Percentiles rank a stretch among this genome's conserved stretches.
phyloP scores from a whole-genome alignment of 2,329 filamentous ascomycete genomes.

The Ophiostoma tasmaniense region DNA sequence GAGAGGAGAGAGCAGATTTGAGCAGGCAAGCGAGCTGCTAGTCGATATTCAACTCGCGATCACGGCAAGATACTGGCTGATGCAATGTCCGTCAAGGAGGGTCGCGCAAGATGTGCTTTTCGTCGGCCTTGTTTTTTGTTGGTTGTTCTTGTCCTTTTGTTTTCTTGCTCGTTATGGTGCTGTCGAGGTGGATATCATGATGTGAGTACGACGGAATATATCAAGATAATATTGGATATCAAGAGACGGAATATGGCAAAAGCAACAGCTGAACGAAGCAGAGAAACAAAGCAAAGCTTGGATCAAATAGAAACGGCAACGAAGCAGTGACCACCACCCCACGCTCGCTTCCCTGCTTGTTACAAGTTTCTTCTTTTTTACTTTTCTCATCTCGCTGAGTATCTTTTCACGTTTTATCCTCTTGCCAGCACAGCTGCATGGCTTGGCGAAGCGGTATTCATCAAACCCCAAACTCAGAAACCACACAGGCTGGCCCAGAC shows the following conservation, averaged over 20 bases:
- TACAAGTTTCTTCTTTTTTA: not conserved
- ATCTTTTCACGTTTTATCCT: not conserved
- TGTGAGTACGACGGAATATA: not conserved
- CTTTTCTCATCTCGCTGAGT: not conserved
- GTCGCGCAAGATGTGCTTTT: not conserved
- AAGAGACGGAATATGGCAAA: not conserved
- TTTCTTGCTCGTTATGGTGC: not conserved
- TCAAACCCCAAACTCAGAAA: no score
- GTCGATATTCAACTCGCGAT: not conserved
- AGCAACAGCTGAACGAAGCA: not conserved
- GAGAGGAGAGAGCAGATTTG: not conserved
- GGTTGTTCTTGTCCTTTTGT: not conserved
- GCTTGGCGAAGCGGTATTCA: not conserved
- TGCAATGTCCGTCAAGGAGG: not conserved
- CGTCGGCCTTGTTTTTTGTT: not conserved
- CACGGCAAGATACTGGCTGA: not conserved
- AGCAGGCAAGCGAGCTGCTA: not conserved
- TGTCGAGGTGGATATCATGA: not conserved
- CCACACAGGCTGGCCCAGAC: not conserved
- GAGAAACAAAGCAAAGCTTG: not conserved
- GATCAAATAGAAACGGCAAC: not conserved
- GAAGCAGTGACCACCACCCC: not conserved
- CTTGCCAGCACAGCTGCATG: not conserved
- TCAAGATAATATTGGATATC: not conserved
- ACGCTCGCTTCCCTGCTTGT: not conserved